These are phyloP conservation scores for Santalum album DNA, from an alignment of 164 flowering plant species.

Conservation along the genomic window DNA sequence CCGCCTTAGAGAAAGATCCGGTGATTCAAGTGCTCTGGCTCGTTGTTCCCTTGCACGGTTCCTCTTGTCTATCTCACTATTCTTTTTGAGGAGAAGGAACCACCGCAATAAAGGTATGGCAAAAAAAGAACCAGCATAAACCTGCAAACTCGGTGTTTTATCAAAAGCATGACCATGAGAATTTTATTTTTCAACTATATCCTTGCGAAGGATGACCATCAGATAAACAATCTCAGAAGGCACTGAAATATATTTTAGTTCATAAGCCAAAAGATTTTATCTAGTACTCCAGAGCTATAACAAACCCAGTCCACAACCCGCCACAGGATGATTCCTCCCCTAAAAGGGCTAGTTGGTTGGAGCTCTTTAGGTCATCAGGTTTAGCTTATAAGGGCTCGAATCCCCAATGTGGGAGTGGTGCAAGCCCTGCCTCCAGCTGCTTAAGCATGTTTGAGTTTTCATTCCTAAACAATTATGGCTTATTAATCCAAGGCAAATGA, in stretches of 20 bases:
- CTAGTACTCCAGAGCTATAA: too few species aligned
- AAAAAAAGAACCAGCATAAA: constrained; percentile 93
- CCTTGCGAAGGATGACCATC: background rate
- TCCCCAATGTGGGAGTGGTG: too few species aligned
- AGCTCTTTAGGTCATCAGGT: too few species aligned
- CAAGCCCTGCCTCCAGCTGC: too few species aligned
- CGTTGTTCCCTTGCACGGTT: constrained; percentile 57
- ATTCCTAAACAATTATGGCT: too few species aligned
- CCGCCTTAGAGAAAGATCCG: constrained; percentile 60
- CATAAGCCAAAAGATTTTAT: too few species aligned
- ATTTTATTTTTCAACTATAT: background rate
- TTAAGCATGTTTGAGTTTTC: too few species aligned
- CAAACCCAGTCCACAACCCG: too few species aligned
- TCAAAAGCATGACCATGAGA: background rate
- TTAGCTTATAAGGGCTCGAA: too few species aligned
- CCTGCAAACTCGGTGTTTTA: constrained; percentile 25
- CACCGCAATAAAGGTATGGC: constrained; percentile 87
- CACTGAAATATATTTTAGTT: background rate
- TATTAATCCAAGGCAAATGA: too few species aligned
- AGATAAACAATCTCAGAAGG: background rate
- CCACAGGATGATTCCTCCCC: too few species aligned
- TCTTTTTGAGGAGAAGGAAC: constrained; percentile 49
- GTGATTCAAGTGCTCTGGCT: constrained; percentile 63
- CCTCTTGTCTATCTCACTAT: constrained; percentile 71
- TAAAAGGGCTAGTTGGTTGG: too few species aligned